Evolutionary conservation across 148 eudicot genomes (phyloP).

Genomic region (Camellia lanceoleosa): DNA sequence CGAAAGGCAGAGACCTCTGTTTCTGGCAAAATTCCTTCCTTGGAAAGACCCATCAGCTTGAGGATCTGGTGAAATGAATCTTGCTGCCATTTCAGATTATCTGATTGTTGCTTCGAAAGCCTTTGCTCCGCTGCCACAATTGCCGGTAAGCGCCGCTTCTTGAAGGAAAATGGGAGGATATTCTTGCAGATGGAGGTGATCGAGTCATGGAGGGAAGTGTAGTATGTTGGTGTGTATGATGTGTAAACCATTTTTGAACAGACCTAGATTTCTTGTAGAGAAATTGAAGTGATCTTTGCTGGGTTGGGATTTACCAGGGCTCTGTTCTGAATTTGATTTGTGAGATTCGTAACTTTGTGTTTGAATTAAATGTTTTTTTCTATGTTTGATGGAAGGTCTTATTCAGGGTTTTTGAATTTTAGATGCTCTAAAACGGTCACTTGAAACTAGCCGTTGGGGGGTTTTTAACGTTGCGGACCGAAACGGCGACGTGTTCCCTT

Average conservation of each 20-base stretch:
- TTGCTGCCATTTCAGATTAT: slow-evolving; percentile 93
- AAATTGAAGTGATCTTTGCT: neutral
- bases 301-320: neutral
- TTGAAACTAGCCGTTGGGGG: slow-evolving; percentile 27
- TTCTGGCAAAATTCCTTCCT: slow-evolving; percentile 68
- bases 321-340: neutral
- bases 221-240: slow-evolving; percentile 71
- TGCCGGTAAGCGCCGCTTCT: slow-evolving; percentile 54
- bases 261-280: neutral
- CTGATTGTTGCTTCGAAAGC: slow-evolving; percentile 70
- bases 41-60: slow-evolving; percentile 75
- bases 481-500: slow-evolving; percentile 2
- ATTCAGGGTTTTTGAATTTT: slow-evolving; percentile 4
- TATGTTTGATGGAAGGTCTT: neutral
- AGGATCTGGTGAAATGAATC: slow-evolving; percentile 79
- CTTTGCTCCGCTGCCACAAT: slow-evolving; percentile 68
- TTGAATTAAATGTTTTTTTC: neutral
- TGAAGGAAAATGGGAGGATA: slow-evolving; percentile 77
- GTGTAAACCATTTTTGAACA: slow-evolving; percentile 44
- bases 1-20: slow-evolving; percentile 58
- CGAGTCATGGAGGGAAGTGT: slow-evolving; percentile 77
- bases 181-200: slow-evolving; percentile 75
- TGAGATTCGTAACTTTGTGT: neutral
- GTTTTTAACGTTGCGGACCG: neutral
- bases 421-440: slow-evolving; percentile 18